These are phyloP conservation scores for Cladophialophora immunda DNA, from an alignment of 2,329 filamentous ascomycete species.

Conservation along the genomic window DNA sequence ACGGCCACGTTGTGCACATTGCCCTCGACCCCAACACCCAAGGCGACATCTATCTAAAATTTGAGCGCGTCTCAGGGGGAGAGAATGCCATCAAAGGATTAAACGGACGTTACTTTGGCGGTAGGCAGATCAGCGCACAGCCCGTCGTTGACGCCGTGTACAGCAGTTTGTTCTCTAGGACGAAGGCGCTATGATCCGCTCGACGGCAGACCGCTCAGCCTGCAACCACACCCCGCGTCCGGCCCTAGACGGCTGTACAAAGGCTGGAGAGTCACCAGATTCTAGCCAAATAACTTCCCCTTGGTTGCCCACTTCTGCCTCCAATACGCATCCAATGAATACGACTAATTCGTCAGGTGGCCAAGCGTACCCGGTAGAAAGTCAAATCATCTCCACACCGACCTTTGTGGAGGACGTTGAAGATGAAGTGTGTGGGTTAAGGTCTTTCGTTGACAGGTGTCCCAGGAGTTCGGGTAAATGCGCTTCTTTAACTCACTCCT, in stretches of 20 bases:
- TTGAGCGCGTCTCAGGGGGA: constrained; percentile 92
- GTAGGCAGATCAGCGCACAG: constrained; percentile 88
- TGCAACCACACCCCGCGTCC: neutral
- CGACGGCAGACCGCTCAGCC: neutral
- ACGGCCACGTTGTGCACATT: constrained; percentile 97
- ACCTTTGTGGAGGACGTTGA: neutral
- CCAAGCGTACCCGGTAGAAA: neutral
- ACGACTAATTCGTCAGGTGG: neutral
- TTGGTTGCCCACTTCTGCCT: neutral
- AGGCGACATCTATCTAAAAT: constrained; percentile 98
- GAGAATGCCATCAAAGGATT: constrained; percentile 98
- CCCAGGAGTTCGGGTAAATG: neutral
- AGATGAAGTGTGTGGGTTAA: neutral
- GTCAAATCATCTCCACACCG: neutral
- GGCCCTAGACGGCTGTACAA: neutral
- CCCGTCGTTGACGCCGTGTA: constrained; percentile 99
- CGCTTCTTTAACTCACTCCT: neutral
- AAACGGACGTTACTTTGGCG: constrained; percentile 95
- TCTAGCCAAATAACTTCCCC: neutral
- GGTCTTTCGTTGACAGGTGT: neutral
- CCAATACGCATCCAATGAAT: neutral
- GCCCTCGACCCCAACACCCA: constrained; percentile 90
- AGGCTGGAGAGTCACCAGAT: neutral
- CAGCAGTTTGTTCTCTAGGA: constrained; percentile 92
- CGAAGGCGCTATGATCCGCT: constrained; percentile 53